phyloP scores from a whole-genome alignment of 768 basidiomycete species.

The Leccinum aurantiacum region DNA sequence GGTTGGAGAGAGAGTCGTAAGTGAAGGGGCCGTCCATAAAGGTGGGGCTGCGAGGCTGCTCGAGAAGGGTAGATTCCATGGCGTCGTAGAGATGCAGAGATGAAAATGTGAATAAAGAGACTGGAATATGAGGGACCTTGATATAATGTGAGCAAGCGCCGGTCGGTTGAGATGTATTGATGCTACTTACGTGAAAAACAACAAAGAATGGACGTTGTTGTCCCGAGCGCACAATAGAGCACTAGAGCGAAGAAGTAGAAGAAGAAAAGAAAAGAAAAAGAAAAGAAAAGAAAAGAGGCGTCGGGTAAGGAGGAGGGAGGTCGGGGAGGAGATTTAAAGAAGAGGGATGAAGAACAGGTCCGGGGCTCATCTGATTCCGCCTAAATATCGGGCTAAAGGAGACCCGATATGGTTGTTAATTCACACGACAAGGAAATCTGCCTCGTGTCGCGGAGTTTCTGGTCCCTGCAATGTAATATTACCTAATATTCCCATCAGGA shows the following conservation, averaged over 20 bases:
- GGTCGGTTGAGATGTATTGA: not conserved
- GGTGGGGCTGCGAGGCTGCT: conserved; percentile 50
- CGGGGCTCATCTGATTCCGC: conserved; percentile 28
- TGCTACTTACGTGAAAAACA: conserved; percentile 35
- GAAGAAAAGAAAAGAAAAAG: conserved; percentile 27
- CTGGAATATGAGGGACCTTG: conserved; percentile 35
- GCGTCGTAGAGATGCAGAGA: conserved; percentile 36
- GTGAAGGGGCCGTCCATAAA: conserved; percentile 49
- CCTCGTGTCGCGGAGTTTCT: conserved; percentile 37
- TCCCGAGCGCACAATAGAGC: conserved; percentile 36
- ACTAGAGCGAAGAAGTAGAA: conserved; percentile 27
- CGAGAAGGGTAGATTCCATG: conserved; percentile 53
- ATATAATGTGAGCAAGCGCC: conserved; percentile 9
- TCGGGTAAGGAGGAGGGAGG: conserved; percentile 38
- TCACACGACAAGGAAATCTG: conserved; percentile 19
- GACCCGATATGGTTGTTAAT: conserved; percentile 9
- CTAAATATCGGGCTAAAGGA: conserved; percentile 33
- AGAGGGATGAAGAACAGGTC: conserved; percentile 32
- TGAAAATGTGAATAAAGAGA: conserved; percentile 34
- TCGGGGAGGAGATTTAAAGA: conserved; percentile 17
- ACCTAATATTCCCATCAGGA: conserved; percentile 31
- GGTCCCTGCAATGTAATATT: conserved; percentile 33
- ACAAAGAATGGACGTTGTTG: conserved; percentile 31
- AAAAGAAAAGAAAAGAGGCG: conserved; percentile 37
- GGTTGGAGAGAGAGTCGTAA: conserved; percentile 46